Evolutionary conservation across 2,329 filamentous ascomycete genomes (phyloP).

Genomic region (Xylariales sp.): DNA sequence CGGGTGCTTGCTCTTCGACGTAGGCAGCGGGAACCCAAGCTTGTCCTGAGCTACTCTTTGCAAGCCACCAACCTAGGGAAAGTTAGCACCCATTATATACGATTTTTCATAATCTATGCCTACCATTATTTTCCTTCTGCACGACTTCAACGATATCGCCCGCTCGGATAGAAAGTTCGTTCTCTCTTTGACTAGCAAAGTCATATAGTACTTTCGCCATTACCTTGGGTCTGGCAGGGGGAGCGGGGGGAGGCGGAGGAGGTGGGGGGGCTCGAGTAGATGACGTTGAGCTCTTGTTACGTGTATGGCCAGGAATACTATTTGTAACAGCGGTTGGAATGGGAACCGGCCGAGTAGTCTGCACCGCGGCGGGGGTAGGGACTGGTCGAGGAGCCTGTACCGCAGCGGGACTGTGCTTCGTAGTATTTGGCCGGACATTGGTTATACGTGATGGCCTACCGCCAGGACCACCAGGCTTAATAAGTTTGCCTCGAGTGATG

Average conservation of each 20-base stretch:
- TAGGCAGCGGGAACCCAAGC: slow-evolving; percentile 97
- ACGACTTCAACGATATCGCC: slow-evolving; percentile 88
- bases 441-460: slow-evolving; percentile 81
- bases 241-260: slow-evolving; percentile 73
- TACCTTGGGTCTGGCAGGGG: slow-evolving; percentile 75
- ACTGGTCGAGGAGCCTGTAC: slow-evolving; percentile 41
- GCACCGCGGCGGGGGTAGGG: slow-evolving; percentile 44
- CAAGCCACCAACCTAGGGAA: slow-evolving; percentile 90
- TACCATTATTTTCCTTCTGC: slow-evolving; percentile 96
- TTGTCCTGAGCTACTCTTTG: slow-evolving; percentile 77
- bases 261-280: slow-evolving; percentile 69
- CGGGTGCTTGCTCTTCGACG: slow-evolving; percentile 82
- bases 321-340: slow-evolving; percentile 37
- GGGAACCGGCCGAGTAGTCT: slow-evolving; percentile 50
- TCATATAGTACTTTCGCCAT: slow-evolving; percentile 94
- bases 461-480: slow-evolving; percentile 88
- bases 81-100: slow-evolving; percentile 50
- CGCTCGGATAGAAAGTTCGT: slow-evolving; percentile 83
- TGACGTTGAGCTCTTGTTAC: slow-evolving; percentile 65
- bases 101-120: slow-evolving; percentile 47
- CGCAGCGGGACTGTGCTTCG: slow-evolving; percentile 46
- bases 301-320: slow-evolving; percentile 62
- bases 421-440: slow-evolving; percentile 56
- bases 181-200: slow-evolving; percentile 84
- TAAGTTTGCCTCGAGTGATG: slow-evolving; percentile 92